Conservation (phyloP, 129 eudicot species). For the Ambrosia trifida region DNA sequence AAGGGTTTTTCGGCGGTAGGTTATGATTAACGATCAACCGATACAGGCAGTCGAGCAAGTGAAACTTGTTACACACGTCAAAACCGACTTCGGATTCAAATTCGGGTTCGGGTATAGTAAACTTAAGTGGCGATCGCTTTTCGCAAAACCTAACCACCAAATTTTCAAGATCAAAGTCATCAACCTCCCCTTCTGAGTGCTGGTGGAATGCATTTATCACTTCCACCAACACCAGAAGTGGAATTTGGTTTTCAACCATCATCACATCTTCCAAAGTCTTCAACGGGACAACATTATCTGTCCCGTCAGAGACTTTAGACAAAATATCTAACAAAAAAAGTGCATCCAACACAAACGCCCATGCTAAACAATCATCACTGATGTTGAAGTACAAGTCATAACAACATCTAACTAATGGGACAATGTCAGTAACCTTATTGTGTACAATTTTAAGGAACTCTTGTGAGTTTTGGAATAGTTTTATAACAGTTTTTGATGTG, state of each 20-base stretch:
- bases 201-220: conserved; percentile 21
- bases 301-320: neutral
- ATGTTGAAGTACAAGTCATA: conserved; percentile 34
- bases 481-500: conserved; percentile 18
- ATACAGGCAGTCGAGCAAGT: conserved; percentile 36
- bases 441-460: neutral
- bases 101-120: neutral
- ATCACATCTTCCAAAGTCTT: conserved; percentile 30
- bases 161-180: neutral
- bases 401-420: conserved; percentile 26
- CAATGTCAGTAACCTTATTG: neutral
- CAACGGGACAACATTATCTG: neutral
- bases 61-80: conserved; percentile 2
- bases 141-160: conserved; percentile 28
- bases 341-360: conserved; percentile 35
- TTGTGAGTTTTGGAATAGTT: conserved; percentile 2
- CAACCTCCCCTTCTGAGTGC: neutral
- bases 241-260: conserved; percentile 55
- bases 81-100: neutral
- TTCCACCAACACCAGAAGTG: conserved; percentile 25
- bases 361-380: conserved; percentile 23
- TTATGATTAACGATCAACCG: conserved; percentile 22
- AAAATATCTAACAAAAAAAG: conserved; percentile 30
- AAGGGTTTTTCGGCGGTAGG: conserved; percentile 7
- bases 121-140: conserved; percentile 33